A percentile compares a stretch with the other conserved stretches of the same genome.
Conservation (phyloP, 73 alveolate species). For the Paramecium tetraurelia region DNA sequence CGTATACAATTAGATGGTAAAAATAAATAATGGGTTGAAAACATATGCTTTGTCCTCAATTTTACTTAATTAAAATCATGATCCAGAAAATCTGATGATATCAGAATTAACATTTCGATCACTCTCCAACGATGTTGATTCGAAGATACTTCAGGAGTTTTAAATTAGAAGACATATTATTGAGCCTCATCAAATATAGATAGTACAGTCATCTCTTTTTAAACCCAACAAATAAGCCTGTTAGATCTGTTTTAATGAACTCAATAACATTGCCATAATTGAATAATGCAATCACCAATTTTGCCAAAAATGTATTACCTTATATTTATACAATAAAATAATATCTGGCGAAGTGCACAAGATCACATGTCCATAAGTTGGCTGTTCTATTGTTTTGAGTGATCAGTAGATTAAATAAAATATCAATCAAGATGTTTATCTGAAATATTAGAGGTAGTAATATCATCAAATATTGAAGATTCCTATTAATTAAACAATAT, state of each 20-base stretch:
- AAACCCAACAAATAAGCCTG: not conserved
- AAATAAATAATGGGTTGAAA: not conserved
- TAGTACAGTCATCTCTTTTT: not conserved
- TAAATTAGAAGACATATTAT: not conserved
- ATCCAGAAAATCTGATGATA: not conserved
- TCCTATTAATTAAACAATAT: not conserved
- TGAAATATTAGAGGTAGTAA: not conserved
- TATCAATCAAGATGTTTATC: not conserved
- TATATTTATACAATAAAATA: not conserved
- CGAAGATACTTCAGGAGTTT: not conserved
- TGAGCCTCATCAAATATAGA: not conserved
- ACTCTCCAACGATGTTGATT: not conserved
- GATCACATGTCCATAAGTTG: not conserved
- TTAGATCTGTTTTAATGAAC: not conserved
- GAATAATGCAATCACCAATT: not conserved
- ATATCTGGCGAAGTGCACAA: not conserved
- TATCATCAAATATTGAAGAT: not conserved
- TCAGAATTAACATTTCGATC: constrained; percentile 8
- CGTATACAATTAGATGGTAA: not conserved
- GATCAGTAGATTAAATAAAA: not conserved
- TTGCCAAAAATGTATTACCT: not conserved
- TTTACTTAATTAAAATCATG: not conserved
- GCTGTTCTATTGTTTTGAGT: not conserved
- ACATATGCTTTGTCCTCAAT: not conserved
- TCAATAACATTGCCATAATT: not conserved